These are phyloP conservation scores for Ophiostoma piceae DNA, from an alignment of 2,329 filamentous ascomycete species.

Conservation along the genomic window DNA sequence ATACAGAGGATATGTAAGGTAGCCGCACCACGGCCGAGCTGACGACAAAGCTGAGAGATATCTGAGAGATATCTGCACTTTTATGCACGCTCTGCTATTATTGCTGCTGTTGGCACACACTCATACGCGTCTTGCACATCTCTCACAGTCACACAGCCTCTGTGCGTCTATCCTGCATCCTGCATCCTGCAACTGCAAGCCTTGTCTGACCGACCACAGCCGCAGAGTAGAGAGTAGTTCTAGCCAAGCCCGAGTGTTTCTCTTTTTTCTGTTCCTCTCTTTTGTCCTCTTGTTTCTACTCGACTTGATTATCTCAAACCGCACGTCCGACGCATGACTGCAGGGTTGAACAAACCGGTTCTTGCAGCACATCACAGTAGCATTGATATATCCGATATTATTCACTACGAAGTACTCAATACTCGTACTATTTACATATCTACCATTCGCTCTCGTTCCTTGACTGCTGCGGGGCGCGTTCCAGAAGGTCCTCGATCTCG, in stretches of 20 bases:
- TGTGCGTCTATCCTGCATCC: not conserved
- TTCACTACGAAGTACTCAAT: not conserved
- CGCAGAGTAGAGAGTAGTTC: not conserved
- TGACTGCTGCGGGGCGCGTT: not conserved
- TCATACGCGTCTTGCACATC: not conserved
- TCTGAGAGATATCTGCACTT: not conserved
- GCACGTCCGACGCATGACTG: not conserved
- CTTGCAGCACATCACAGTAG: not conserved
- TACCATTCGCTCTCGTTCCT: slow-evolving; percentile 1
- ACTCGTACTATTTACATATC: no score
- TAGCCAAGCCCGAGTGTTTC: not conserved
- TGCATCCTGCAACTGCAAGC: slow-evolving; percentile 2
- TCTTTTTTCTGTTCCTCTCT: not conserved
- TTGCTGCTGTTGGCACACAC: not conserved
- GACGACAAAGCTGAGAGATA: not conserved
- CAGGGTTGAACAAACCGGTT: not conserved
- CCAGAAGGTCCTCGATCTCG: slow-evolving; percentile 8
- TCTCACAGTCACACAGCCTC: slow-evolving; percentile 11
- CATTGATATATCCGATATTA: not conserved
- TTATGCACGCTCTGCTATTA: not conserved
- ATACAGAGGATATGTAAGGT: not conserved
- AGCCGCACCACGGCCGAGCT: not conserved
- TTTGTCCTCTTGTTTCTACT: not conserved
- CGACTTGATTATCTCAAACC: not conserved
- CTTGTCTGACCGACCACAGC: slow-evolving; percentile 2